Evolutionary conservation across 257 asterid species (phyloP).

Genomic region (Solanum peruvianum): DNA sequence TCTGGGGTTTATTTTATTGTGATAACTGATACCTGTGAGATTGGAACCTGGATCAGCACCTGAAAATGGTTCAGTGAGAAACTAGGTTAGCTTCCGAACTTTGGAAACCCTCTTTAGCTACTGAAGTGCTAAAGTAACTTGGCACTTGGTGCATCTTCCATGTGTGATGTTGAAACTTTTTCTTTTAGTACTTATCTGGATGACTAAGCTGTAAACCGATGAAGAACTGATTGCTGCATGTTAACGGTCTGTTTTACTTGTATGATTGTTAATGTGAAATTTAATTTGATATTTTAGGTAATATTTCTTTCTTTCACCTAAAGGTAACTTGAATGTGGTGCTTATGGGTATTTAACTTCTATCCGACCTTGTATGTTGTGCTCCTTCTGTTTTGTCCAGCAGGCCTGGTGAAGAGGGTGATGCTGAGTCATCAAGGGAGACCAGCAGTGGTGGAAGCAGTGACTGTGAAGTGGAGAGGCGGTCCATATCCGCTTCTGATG

Average conservation of each 20-base stretch:
- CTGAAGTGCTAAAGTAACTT: background rate
- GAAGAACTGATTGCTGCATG: background rate
- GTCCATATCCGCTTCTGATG: conserved; percentile 17
- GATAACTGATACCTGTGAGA: background rate
- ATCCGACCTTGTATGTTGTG: background rate
- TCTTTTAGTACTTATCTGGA: background rate
- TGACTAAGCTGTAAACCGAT: background rate
- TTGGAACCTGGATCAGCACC: background rate
- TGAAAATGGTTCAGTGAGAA: background rate
- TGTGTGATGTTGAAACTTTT: background rate
- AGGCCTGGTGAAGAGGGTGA: conserved; percentile 22
- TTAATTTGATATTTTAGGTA: background rate
- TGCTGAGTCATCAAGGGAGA: conserved; percentile 34
- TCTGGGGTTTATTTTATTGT: background rate
- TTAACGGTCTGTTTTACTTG: background rate
- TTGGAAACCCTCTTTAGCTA: background rate
- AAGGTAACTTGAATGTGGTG: background rate
- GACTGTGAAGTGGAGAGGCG: conserved; percentile 24
- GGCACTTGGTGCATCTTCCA: conserved; percentile 5
- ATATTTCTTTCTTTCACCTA: background rate
- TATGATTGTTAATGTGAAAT: background rate
- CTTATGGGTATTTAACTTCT: background rate
- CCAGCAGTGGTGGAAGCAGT: conserved; percentile 30
- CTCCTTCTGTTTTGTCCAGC: conserved; percentile 8
- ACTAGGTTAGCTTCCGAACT: background rate